Evolutionary conservation across 2,329 filamentous ascomycete genomes (phyloP).

Genomic region (Cordyceps tenuipes): DNA sequence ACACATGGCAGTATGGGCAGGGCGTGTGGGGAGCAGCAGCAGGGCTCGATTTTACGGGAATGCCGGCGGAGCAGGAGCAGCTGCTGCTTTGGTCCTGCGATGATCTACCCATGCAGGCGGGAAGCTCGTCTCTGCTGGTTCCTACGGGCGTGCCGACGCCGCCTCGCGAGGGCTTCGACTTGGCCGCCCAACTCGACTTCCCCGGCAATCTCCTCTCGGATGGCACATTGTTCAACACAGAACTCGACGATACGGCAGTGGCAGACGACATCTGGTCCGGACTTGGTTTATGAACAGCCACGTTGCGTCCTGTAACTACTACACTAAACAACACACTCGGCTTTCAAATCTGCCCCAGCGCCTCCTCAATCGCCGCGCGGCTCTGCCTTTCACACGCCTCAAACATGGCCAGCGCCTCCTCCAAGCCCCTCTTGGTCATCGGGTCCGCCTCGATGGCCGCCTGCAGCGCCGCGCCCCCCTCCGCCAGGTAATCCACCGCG

Average conservation of each 20-base stretch:
- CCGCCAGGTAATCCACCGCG: conserved; percentile 37
- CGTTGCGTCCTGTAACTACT: no score
- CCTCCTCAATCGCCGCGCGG: conserved; percentile 27
- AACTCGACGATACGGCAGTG: background rate
- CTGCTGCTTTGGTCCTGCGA: background rate
- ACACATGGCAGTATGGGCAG: background rate
- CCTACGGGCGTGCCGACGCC: background rate
- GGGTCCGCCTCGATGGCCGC: conserved; percentile 33
- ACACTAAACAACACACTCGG: background rate
- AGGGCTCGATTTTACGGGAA: background rate
- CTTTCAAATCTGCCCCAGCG: conserved; percentile 12
- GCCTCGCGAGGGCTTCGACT: background rate
- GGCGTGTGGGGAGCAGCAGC: background rate
- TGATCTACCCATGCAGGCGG: no score
- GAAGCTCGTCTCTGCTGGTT: background rate
- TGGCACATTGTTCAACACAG: background rate
- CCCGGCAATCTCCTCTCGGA: background rate
- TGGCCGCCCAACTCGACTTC: background rate
- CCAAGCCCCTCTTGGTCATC: conserved; percentile 28
- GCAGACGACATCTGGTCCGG: background rate
- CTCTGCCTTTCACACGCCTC: conserved; percentile 29
- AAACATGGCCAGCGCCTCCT: conserved; percentile 33
- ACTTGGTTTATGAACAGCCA: background rate
- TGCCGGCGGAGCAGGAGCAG: background rate
- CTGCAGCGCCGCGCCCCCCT: conserved; percentile 34